These are phyloP conservation scores for Brettanomyces bruxellensis DNA, from an alignment of 805 yeast species.

Conservation along the genomic window DNA sequence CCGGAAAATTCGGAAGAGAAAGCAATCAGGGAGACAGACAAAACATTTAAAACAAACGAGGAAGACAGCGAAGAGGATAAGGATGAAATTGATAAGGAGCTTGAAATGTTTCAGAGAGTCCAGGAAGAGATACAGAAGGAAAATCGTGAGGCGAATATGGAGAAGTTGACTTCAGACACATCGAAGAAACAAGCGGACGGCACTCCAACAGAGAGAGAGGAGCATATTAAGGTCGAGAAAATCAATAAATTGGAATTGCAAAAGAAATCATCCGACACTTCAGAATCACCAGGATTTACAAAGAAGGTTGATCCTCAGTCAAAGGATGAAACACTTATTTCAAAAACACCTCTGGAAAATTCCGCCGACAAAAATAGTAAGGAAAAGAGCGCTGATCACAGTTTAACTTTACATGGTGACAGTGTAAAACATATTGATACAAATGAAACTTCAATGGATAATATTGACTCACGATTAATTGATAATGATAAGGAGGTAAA, in stretches of 20 bases:
- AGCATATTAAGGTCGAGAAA: conserved; percentile 2
- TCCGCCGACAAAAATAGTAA: background rate
- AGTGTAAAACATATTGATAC: background rate
- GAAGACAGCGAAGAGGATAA: conserved; percentile 1
- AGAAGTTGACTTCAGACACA: background rate
- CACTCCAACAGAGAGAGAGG: background rate
- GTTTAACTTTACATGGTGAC: background rate
- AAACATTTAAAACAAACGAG: background rate
- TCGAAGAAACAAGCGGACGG: background rate
- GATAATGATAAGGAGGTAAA: background rate
- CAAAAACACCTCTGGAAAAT: background rate
- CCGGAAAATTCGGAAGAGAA: background rate
- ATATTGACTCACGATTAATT: too few species aligned
- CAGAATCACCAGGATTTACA: too few species aligned
- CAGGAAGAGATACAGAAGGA: conserved; percentile 3
- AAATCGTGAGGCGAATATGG: background rate
- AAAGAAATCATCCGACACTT: too few species aligned
- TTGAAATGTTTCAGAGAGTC: conserved; percentile 3
- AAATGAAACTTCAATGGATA: too few species aligned
- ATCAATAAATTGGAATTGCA: background rate
- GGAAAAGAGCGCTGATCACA: background rate
- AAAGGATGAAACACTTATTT: background rate
- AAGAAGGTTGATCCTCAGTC: too few species aligned
- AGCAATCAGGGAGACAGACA: background rate
- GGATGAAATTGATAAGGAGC: conserved; percentile 1